phyloP scores from a whole-genome alignment of 1,284 basidiomycete genomes.

The Leccinum subrobustum region DNA sequence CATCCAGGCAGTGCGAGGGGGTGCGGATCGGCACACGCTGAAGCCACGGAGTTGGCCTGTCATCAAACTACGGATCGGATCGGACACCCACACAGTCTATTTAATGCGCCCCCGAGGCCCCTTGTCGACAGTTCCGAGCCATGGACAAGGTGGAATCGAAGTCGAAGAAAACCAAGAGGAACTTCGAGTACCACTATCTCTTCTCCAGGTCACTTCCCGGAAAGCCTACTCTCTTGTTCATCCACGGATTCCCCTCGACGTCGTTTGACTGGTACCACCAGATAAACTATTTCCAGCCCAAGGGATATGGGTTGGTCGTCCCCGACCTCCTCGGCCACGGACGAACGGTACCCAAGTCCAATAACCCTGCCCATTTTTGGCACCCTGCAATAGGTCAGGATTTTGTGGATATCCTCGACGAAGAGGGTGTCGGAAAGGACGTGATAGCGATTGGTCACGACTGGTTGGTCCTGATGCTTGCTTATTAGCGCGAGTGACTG shows the following conservation, averaged over 20 bases:
- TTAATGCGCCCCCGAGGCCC: slow-evolving; percentile 6
- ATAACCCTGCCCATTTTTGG: slow-evolving; percentile 37
- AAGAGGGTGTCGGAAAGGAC: slow-evolving; percentile 32
- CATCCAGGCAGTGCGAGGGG: slow-evolving; percentile 17
- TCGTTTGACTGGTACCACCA: slow-evolving; percentile 46
- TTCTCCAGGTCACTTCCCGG: slow-evolving; percentile 22
- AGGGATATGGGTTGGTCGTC: slow-evolving; percentile 47
- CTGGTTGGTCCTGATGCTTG: slow-evolving; percentile 32
- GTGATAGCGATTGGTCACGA: slow-evolving; percentile 46
- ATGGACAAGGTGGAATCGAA: slow-evolving; percentile 31
- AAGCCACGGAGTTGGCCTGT: slow-evolving; percentile 9
- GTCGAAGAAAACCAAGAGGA: slow-evolving; percentile 27
- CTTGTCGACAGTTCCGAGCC: background rate
- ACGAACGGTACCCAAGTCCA: slow-evolving; percentile 45
- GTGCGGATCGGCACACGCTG: slow-evolving; percentile 20
- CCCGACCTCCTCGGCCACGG: slow-evolving; percentile 53
- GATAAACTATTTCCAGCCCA: slow-evolving; percentile 41
- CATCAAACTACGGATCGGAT: slow-evolving; percentile 19
- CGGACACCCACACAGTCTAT: slow-evolving; percentile 10
- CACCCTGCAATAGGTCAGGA: slow-evolving; percentile 39
- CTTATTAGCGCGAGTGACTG: background rate
- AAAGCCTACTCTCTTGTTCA: slow-evolving; percentile 42
- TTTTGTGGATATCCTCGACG: slow-evolving; percentile 44
- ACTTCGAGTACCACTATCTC: slow-evolving; percentile 34
- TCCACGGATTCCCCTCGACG: slow-evolving; percentile 47